Conservation (phyloP, 805 yeast species). For the Saccharomycopsis sp. region DNA sequence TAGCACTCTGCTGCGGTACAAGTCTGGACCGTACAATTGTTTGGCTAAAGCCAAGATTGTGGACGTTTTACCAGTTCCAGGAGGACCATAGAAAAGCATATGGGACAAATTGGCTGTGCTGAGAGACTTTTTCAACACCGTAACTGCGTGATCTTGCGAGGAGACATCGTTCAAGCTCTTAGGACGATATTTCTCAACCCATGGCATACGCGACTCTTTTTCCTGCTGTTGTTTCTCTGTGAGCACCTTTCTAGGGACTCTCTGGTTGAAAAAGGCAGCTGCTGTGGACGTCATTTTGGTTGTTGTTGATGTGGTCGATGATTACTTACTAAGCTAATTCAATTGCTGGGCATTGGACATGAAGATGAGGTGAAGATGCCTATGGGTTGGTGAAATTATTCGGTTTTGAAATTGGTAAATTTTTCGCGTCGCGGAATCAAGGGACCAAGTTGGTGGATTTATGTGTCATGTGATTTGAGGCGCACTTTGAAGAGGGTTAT, state of each 20-base stretch:
- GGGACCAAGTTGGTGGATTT: not conserved
- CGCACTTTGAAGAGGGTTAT: too few species aligned
- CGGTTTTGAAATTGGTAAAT: not conserved
- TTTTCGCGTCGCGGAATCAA: not conserved
- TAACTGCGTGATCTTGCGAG: conserved; percentile 86
- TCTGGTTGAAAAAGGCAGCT: conserved; percentile 4
- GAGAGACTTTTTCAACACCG: conserved; percentile 71
- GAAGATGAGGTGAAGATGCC: too few species aligned
- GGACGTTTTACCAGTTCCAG: conserved; percentile 90
- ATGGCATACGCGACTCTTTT: conserved; percentile 40
- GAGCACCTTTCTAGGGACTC: conserved; percentile 2
- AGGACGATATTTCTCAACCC: conserved; percentile 97
- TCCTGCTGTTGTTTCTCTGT: conserved; percentile 2
- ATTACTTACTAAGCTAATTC: too few species aligned
- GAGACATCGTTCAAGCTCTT: conserved; percentile 78
- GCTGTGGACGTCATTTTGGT: not conserved
- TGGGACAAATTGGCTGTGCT: conserved; percentile 81
- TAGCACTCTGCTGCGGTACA: conserved; percentile 63
- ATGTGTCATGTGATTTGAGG: too few species aligned
- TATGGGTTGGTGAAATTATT: too few species aligned
- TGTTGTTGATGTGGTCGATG: not conserved
- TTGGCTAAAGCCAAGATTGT: conserved; percentile 78
- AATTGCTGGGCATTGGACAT: too few species aligned
- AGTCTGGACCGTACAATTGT: conserved; percentile 68
- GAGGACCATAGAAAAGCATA: conserved; percentile 89